Percentiles rank a stretch among this genome's conserved stretches.
Evolutionary conservation across 1,284 basidiomycete genomes (phyloP).

Genomic region (Pseudozyma sp.): DNA sequence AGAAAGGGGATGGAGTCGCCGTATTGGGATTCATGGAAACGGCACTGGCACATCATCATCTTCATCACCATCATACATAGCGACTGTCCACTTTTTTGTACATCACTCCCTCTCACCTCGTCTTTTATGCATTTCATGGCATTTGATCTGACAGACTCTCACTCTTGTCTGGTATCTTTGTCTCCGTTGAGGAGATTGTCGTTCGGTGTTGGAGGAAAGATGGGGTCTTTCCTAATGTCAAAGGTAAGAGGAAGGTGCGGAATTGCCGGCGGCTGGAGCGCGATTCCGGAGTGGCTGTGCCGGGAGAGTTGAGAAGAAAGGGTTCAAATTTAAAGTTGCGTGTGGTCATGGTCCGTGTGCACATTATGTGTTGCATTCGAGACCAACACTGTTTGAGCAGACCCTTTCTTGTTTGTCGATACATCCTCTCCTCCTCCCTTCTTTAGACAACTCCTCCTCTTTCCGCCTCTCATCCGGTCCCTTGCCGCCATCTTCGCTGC

Average conservation of each 20-base stretch:
- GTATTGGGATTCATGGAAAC: constrained; percentile 45
- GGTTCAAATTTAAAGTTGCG: no score
- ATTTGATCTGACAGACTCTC: background rate
- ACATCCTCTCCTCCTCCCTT: background rate
- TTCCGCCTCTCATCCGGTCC: background rate
- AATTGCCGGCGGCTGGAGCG: background rate
- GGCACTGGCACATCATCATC: constrained; percentile 14
- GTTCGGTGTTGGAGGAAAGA: background rate
- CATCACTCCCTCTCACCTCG: constrained; percentile 1
- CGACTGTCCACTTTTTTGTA: constrained; percentile 37
- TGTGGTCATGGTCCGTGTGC: background rate
- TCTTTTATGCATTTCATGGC: constrained; percentile 6
- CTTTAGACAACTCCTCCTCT: background rate
- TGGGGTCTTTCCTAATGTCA: no score
- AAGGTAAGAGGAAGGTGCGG: background rate
- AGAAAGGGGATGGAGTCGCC: background rate
- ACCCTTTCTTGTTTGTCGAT: background rate
- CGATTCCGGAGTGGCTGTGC: constrained; percentile 13
- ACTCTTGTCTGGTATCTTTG: constrained; percentile 5
- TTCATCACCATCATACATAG: constrained; percentile 5
- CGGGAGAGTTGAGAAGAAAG: background rate
- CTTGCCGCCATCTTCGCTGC: background rate
- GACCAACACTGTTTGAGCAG: constrained; percentile 13
- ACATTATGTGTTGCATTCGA: constrained; percentile 9
- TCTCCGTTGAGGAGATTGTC: no score